Conservation (phyloP, 2,329 filamentous ascomycete species). For the Fusarium hostae region DNA sequence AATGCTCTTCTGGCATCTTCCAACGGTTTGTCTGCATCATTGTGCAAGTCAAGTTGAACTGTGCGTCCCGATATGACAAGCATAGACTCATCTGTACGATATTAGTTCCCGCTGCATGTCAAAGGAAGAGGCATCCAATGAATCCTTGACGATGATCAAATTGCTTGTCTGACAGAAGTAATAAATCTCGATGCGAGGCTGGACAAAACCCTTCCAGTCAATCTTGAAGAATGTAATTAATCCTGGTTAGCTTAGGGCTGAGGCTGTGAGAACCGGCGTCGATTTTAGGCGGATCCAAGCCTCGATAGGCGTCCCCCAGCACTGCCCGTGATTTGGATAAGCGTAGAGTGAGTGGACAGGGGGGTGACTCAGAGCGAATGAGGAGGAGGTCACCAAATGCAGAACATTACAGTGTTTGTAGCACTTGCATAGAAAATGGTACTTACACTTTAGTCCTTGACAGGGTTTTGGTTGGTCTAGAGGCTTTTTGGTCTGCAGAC, state of each 20-base stretch:
- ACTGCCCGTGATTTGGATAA: conserved; percentile 23
- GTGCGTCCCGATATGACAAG: conserved; percentile 24
- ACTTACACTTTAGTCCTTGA: conserved; percentile 23
- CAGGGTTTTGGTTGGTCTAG: conserved; percentile 5
- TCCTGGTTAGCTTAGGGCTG: conserved; percentile 21
- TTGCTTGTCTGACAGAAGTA: background rate
- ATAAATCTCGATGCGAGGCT: conserved; percentile 37
- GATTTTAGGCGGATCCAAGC: conserved; percentile 31
- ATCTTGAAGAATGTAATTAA: background rate
- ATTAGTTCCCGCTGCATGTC: conserved; percentile 42
- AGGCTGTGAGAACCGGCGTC: conserved; percentile 36
- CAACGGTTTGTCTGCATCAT: background rate
- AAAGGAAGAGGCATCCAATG: conserved; percentile 44
- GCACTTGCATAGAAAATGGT: conserved; percentile 30
- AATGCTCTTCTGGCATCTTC: conserved; percentile 9
- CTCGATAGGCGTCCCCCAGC: conserved; percentile 32
- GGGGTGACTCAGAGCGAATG: conserved; percentile 24
- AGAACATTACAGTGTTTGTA: conserved; percentile 19
- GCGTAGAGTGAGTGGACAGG: background rate
- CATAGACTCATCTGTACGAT: conserved; percentile 23
- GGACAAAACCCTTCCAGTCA: conserved; percentile 4
- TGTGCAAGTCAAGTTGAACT: conserved; percentile 2
- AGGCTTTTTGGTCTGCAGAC: conserved; percentile 11
- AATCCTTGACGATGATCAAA: conserved; percentile 29
- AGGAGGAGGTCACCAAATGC: conserved; percentile 12